Evolutionary conservation across 78 protist genomes (phyloP), one percentile per base, ranked within the genome.

Genomic region (Chrysochromulina tobinii): DNA sequence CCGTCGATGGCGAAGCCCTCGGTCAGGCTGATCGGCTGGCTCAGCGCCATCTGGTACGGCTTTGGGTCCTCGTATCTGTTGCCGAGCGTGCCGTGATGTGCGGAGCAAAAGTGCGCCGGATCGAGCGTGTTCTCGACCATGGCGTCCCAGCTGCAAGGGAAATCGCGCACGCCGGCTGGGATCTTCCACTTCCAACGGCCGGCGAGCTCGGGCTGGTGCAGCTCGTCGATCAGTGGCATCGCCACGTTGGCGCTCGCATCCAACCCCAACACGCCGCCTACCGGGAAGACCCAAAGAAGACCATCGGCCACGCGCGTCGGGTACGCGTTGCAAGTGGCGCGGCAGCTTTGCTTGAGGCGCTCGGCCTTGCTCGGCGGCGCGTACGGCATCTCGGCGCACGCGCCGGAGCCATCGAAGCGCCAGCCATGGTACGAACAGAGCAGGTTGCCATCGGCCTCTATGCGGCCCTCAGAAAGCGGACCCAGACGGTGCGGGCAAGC

Each of bases 401-500:
- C 53, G 61, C 90, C 90, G 12, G 9, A 11, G 61, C 51, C 90
- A 17, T 61, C 38, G 48, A 87, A 87, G 61, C 90, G n/a, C 90
- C 90, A 87, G 25, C 48, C 90, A 50, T 87, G 79, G 90, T 87
- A 66, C 54, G 90, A 4, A 67, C 90, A 87, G 61, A 87, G 81
- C n/a, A 87, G 90, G 61, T 48, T 38, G 73, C 90, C 90, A 38
- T 64, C 55, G 5, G 51, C 61, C 90, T 87, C 90, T 3, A 87
- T 53, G 64, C 90, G 57, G n/a, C 90, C 90, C 59, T 87, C 90
- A 48, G 67, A 55, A 14, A 87, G 90, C 18, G 73, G 90, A 0
- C 81, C 81, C 1, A 87, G 61, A 4, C 90, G 90, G 69, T 84
- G 89, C 25, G 89, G 89, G 58, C 90, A 87, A 25, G 90, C 90